Conservation (phyloP, 441 rosid species). For the Euphorbia schlechtendalii region DNA sequence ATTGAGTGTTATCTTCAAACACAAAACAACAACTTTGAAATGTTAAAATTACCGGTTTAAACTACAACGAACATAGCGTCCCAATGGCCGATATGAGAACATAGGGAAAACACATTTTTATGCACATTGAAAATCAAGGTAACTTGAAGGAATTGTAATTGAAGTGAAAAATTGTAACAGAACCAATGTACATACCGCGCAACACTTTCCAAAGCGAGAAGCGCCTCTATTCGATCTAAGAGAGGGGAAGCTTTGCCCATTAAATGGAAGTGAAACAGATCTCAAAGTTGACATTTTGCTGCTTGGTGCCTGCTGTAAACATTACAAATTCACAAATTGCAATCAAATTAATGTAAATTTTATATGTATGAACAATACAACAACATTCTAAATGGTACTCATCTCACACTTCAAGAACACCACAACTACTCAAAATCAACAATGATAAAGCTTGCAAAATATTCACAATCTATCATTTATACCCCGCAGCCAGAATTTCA, state of each 20-base stretch:
- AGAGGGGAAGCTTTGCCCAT: conserved; percentile 31
- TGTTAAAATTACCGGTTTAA: too few species aligned
- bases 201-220: conserved; percentile 29
- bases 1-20: background rate
- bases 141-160: background rate
- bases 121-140: too few species aligned
- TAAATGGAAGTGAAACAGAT: conserved; percentile 32
- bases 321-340: background rate
- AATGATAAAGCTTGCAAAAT: background rate
- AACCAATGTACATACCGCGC: conserved; percentile 32
- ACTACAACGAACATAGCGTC: too few species aligned
- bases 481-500: too few species aligned
- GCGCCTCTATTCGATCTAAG: conserved; percentile 32
- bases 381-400: background rate
- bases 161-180: too few species aligned
- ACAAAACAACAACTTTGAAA: too few species aligned
- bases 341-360: too few species aligned
- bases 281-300: conserved; percentile 32
- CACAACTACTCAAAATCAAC: background rate
- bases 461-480: too few species aligned
- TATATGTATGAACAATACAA: background rate
- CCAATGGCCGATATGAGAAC: too few species aligned
- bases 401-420: background rate
- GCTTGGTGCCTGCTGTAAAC: conserved; percentile 29
- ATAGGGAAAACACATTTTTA: too few species aligned